Conservation (phyloP, 164 flowering plant genomes). For the Buxus sempervirens region DNA sequence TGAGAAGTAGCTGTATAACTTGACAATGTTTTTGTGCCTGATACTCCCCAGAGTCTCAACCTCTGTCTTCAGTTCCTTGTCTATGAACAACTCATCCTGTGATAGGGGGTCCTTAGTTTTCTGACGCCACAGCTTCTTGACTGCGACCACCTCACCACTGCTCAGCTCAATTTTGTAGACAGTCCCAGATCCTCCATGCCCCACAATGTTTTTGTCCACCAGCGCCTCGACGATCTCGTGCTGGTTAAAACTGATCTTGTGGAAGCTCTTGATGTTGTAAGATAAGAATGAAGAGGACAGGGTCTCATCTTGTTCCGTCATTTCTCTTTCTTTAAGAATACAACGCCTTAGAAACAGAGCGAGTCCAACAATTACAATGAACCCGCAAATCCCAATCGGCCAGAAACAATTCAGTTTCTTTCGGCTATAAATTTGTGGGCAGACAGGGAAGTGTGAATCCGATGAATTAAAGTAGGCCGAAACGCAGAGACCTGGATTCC, state of each 20-base stretch:
- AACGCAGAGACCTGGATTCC: slow-evolving; percentile 75
- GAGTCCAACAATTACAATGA: slow-evolving; percentile 45
- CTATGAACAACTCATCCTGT: slow-evolving; percentile 42
- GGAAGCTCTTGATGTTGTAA: slow-evolving; percentile 76
- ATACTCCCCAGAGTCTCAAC: slow-evolving; percentile 89
- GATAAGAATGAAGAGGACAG: slow-evolving; percentile 50
- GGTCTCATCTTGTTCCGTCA: slow-evolving; percentile 42
- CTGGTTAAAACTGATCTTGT: slow-evolving; percentile 57
- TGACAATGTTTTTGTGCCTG: slow-evolving; percentile 93
- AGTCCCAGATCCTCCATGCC: slow-evolving; percentile 90
- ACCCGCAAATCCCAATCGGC: slow-evolving; percentile 45
- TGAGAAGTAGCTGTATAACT: slow-evolving; percentile 77
- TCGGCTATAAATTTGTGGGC: slow-evolving; percentile 31
- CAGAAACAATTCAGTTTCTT: slow-evolving; percentile 48
- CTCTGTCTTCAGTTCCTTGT: slow-evolving; percentile 75
- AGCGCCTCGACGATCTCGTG: slow-evolving; percentile 63
- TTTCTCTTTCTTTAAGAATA: slow-evolving; percentile 31
- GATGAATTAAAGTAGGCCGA: slow-evolving; percentile 33
- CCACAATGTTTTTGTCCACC: slow-evolving; percentile 82
- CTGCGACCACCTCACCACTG: slow-evolving; percentile 73
- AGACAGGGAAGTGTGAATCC: slow-evolving; percentile 42
- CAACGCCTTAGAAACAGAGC: slow-evolving; percentile 49
- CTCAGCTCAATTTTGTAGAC: slow-evolving; percentile 74
- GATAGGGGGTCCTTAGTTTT: slow-evolving; percentile 46
- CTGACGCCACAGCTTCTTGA: slow-evolving; percentile 76